Evolutionary conservation across 192 early-diverging fungal genomes (phyloP).

Genomic region (Glomus cerebriforme): DNA sequence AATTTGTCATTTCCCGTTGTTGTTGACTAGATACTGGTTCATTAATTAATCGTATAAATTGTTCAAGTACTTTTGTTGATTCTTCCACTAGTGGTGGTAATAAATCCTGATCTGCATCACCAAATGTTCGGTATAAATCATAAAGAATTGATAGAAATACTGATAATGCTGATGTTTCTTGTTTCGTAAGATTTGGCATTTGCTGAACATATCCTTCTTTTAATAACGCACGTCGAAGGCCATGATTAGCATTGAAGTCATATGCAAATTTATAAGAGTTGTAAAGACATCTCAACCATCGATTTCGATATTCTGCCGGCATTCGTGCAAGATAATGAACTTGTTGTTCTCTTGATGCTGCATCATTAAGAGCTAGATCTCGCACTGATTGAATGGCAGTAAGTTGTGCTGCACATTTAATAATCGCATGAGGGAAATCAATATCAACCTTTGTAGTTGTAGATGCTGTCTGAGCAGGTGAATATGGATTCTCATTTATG

Average conservation of each 20-base stretch:
- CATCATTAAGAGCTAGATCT: conserved; percentile 65
- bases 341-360: conserved; percentile 21
- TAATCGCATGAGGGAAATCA: conserved; percentile 85
- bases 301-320: conserved; percentile 49
- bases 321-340: conserved; percentile 43
- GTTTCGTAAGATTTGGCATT: conserved; percentile 90
- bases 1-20: conserved; percentile 47
- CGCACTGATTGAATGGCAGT: conserved; percentile 87
- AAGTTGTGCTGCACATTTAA: conserved; percentile 89
- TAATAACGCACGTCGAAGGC: conserved; percentile 78
- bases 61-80: conserved; percentile 44
- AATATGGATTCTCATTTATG: conserved; percentile 2
- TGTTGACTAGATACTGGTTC: conserved; percentile 42
- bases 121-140: conserved; percentile 62
- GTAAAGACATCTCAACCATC: conserved; percentile 78
- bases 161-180: conserved; percentile 78
- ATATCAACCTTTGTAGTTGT: conserved; percentile 52
- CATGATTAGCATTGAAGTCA: conserved; percentile 78
- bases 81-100: conserved; percentile 46
- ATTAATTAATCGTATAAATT: conserved; percentile 43
- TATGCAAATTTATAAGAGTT: conserved; percentile 80
- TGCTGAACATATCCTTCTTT: conserved; percentile 85
- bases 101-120: conserved; percentile 47
- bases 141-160: conserved; percentile 72
- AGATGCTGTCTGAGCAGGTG: conserved; percentile 25